Evolutionary conservation across 306 rosid species (phyloP).

Genomic region (Benincasa hispida): DNA sequence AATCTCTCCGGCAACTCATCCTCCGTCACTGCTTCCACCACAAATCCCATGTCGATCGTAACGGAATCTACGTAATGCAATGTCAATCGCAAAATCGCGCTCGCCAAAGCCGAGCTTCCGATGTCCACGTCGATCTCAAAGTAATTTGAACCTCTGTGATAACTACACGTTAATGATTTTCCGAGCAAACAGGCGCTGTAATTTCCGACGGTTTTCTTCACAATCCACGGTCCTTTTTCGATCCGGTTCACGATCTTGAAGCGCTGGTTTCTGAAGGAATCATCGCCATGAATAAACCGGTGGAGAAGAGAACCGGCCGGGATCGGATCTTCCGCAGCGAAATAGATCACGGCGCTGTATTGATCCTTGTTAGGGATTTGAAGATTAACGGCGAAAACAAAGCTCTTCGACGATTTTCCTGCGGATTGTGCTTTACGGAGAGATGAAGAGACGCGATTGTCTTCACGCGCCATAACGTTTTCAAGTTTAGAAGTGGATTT

Average conservation of each 20-base stretch:
- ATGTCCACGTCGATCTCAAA: conserved; percentile 81
- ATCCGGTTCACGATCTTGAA: conserved; percentile 82
- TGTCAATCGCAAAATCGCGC: conserved; percentile 61
- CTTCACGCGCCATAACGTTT: conserved; percentile 55
- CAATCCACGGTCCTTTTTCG: conserved; percentile 87
- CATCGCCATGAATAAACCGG: conserved; percentile 67
- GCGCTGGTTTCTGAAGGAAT: conserved; percentile 64
- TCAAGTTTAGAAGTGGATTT: conserved; percentile 57
- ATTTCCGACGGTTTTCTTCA: conserved; percentile 71
- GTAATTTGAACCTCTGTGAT: conserved; percentile 55
- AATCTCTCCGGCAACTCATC: conserved; percentile 76
- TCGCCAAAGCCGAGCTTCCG: conserved; percentile 73
- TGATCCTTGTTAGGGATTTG: conserved; percentile 76
- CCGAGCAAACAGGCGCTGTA: conserved; percentile 74
- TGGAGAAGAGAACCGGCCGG: conserved; percentile 45
- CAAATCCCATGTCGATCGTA: conserved; percentile 69
- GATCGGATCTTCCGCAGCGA: conserved; percentile 54
- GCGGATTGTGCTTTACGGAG: conserved; percentile 40
- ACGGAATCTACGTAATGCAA: conserved; percentile 62
- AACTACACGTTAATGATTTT: conserved; percentile 67
- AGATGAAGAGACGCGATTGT: conserved; percentile 46
- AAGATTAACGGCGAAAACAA: conserved; percentile 71
- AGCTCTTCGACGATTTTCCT: conserved; percentile 43
- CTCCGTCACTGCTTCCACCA: conserved; percentile 72
- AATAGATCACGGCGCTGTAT: conserved; percentile 76